Evolutionary conservation across 257 asterid species (phyloP).

Genomic region (Solanum virginianum): DNA sequence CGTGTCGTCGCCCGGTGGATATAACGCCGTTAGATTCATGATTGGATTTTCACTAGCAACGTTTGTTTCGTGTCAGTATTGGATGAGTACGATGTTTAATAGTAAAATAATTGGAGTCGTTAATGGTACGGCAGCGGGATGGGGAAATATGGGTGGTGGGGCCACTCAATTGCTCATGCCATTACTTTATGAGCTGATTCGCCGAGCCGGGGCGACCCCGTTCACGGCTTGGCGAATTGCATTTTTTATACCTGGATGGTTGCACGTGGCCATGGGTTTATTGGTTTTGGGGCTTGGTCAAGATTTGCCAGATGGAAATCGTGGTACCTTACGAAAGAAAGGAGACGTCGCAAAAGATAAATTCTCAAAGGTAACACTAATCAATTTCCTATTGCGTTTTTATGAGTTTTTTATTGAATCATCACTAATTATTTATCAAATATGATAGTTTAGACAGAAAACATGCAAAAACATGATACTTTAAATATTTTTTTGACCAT

Average conservation of each 20-base stretch:
- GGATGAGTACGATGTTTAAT: slow-evolving; percentile 54
- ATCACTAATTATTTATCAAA: too few species aligned
- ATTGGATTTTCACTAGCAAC: slow-evolving; percentile 57
- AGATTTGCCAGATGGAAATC: slow-evolving; percentile 56
- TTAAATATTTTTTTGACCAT: too few species aligned
- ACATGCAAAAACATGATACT: neutral
- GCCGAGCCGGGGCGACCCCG: slow-evolving; percentile 27
- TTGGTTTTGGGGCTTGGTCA: slow-evolving; percentile 39
- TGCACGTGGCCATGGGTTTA: slow-evolving; percentile 39
- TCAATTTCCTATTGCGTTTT: neutral
- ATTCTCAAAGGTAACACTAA: slow-evolving; percentile 15
- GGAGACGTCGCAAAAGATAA: slow-evolving; percentile 32
- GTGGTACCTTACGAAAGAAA: slow-evolving; percentile 18
- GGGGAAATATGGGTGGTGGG: slow-evolving; percentile 70
- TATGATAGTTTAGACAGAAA: neutral
- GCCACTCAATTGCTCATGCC: slow-evolving; percentile 58
- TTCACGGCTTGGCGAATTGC: slow-evolving; percentile 56
- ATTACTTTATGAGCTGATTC: slow-evolving; percentile 25
- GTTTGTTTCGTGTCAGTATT: slow-evolving; percentile 48
- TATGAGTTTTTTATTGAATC: too few species aligned
- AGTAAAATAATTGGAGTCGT: slow-evolving; percentile 40
- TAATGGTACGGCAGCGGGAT: slow-evolving; percentile 50
- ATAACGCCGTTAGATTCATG: slow-evolving; percentile 35
- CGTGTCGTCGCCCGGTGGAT: slow-evolving; percentile 37
- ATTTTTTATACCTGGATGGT: slow-evolving; percentile 37